These are phyloP conservation scores for Scenedesmus sp. DNA, from an alignment of 163 green algal genomes.

Conservation along the genomic window DNA sequence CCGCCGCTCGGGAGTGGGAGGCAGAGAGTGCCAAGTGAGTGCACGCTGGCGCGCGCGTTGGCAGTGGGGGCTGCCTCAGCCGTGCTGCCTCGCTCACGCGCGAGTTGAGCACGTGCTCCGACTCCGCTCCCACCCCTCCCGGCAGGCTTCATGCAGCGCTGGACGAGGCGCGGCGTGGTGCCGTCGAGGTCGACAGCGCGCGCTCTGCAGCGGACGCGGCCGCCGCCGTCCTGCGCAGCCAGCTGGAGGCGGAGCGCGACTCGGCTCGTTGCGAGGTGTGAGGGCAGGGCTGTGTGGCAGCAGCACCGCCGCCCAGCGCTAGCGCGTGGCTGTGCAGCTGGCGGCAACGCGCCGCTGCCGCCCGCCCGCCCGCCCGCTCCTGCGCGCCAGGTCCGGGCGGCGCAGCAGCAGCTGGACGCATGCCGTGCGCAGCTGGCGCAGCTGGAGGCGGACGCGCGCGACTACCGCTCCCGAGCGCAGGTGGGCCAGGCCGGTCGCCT, in stretches of 20 bases:
- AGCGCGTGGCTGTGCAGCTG: no score
- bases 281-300: background rate
- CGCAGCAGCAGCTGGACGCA: conserved; percentile 31
- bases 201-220: conserved; percentile 59
- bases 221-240: conserved; percentile 46
- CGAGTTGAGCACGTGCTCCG: no score
- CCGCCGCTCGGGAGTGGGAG: conserved; percentile 41
- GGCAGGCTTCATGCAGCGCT: background rate
- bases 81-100: no score
- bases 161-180: no score
- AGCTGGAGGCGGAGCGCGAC: conserved; percentile 41
- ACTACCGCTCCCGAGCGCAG: conserved; percentile 38
- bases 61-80: no score
- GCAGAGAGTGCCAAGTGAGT: conserved; percentile 48
- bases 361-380: no score
- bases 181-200: no score
- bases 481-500: background rate
- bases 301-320: background rate
- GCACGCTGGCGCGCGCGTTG: no score
- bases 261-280: background rate
- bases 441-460: conserved; percentile 27
- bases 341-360: no score
- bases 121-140: background rate
- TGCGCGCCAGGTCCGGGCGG: conserved; percentile 1
- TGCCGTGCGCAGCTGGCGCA: background rate